phyloP scores from a whole-genome alignment of 2,329 filamentous ascomycete species.

The Hypoxylon sp. region DNA sequence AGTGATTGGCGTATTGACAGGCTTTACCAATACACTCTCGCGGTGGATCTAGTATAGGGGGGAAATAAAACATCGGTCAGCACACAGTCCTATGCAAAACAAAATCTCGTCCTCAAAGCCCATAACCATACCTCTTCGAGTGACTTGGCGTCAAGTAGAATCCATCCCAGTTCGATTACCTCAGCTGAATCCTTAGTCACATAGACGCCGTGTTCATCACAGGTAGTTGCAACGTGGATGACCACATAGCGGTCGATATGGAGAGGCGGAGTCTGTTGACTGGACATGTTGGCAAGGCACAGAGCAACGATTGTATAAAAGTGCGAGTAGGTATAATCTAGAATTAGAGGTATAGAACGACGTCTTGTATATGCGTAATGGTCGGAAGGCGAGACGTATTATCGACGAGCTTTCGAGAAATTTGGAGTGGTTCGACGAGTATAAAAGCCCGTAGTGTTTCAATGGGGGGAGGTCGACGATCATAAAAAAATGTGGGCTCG shows the following conservation, averaged over 20 bases:
- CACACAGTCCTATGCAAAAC: slow-evolving; percentile 29
- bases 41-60: slow-evolving; percentile 77
- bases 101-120: slow-evolving; percentile 8
- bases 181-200: slow-evolving; percentile 99
- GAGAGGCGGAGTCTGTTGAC: slow-evolving; percentile 66
- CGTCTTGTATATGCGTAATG: neutral
- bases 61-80: slow-evolving; percentile 36
- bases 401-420: neutral
- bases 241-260: slow-evolving; percentile 96
- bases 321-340: neutral
- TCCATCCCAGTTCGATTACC: slow-evolving; percentile 99
- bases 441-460: neutral
- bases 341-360: neutral
- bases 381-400: neutral
- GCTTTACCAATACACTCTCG: slow-evolving; percentile 96
- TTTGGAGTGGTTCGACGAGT: neutral
- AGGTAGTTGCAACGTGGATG: slow-evolving; percentile 98
- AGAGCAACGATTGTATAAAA: neutral
- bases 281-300: slow-evolving; percentile 55
- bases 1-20: slow-evolving; percentile 98
- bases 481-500: slow-evolving; percentile 29
- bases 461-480: slow-evolving; percentile 9
- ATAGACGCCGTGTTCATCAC: slow-evolving; percentile 98
- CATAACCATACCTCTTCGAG: slow-evolving; percentile 83
- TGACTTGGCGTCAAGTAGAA: slow-evolving; percentile 89